Percentiles rank a stretch among this genome's conserved stretches.
These are phyloP conservation scores for Hansenula lynferdii DNA, from an alignment of 1,139 yeast species.

Conservation along the genomic window DNA sequence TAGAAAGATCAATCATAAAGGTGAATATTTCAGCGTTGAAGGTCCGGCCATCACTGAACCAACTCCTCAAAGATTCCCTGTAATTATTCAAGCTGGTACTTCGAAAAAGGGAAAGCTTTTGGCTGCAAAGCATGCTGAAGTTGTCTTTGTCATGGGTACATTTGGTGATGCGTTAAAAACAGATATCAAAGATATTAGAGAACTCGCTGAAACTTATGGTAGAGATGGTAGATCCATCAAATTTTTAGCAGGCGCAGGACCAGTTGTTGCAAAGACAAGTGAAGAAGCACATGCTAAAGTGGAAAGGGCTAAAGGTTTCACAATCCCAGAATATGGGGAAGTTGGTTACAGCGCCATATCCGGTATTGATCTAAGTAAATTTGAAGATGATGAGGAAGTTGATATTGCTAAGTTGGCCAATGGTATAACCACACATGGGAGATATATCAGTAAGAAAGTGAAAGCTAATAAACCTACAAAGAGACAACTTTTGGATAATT, in stretches of 20 bases:
- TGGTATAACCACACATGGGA: conserved; percentile 14
- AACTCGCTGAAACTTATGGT: conserved; percentile 15
- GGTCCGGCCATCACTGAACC: conserved; percentile 35
- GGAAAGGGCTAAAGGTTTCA: conserved; percentile 25
- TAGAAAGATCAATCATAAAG: conserved; percentile 28
- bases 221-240: conserved; percentile 24
- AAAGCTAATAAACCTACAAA: conserved; percentile 18
- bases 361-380: conserved; percentile 31
- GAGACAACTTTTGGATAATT: conserved; percentile 23
- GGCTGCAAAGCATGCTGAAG: conserved; percentile 39
- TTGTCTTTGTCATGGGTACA: conserved; percentile 29
- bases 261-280: conserved; percentile 25
- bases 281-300: conserved; percentile 29
- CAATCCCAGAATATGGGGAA: conserved; percentile 29
- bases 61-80: conserved; percentile 37
- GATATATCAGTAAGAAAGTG: conserved; percentile 18
- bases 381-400: conserved; percentile 25
- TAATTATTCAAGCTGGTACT: conserved; percentile 41
- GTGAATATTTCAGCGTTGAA: conserved; percentile 33
- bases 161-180: conserved; percentile 26
- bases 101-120: conserved; percentile 36
- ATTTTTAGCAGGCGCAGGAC: conserved; percentile 21
- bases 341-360: conserved; percentile 34
- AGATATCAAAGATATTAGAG: conserved; percentile 27
- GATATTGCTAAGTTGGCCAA: conserved; percentile 24